A percentile compares a stretch with the other conserved stretches of the same genome.
phyloP scores from a whole-genome alignment of 2,329 filamentous ascomycete species.

The Emmonsia crescens region DNA sequence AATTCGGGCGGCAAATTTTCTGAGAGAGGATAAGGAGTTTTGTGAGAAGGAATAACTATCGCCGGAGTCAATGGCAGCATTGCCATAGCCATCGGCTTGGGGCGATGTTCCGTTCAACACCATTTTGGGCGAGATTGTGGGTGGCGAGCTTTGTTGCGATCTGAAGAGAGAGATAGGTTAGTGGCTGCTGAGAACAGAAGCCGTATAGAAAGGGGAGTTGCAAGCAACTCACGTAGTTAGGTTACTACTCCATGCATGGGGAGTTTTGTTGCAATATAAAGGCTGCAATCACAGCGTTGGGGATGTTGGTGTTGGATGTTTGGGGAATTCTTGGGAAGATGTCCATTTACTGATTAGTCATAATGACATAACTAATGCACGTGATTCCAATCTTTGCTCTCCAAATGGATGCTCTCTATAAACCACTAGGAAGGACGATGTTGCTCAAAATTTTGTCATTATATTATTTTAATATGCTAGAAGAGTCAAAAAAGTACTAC shows the following conservation, averaged over 20 bases:
- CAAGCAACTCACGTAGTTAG: background rate
- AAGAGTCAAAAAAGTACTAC: background rate
- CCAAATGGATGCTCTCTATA: background rate
- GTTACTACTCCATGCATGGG: background rate
- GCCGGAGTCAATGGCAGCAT: background rate
- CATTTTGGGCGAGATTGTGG: constrained; percentile 14
- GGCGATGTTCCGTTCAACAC: constrained; percentile 18
- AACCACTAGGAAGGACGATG: too few relatives aligned
- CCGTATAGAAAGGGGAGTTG: background rate
- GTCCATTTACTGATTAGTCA: background rate
- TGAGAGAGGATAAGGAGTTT: constrained; percentile 3
- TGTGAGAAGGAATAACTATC: background rate
- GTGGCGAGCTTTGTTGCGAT: background rate
- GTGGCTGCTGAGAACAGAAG: too few relatives aligned
- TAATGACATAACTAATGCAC: background rate
- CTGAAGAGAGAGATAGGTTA: background rate
- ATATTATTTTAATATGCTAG: background rate
- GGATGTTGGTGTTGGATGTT: background rate
- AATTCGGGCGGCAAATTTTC: background rate
- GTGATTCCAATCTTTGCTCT: background rate
- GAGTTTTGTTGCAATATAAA: background rate
- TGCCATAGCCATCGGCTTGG: constrained; percentile 9
- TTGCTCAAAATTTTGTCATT: too few relatives aligned
- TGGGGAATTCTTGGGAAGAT: background rate
- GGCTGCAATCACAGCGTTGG: background rate